Base-by-base conservation (phyloP, 805 yeast species). In the Millerozyma acaciae region DNA sequence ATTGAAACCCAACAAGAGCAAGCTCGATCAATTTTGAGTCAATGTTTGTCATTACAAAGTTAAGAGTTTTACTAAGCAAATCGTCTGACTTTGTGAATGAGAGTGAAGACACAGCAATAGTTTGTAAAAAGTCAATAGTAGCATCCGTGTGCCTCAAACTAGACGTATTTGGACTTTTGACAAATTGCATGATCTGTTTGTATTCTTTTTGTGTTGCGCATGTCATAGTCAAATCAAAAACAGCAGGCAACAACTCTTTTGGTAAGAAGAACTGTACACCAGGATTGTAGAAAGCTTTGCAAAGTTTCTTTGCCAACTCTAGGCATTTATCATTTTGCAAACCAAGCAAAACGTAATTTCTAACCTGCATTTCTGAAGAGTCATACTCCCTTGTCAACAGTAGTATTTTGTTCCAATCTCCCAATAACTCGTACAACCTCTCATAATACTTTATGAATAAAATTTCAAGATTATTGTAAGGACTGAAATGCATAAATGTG, bases 131-230 rank as follows among this genome's bases (percentile, higher is more conserved):
- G 8, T 50, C 43, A 2, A 43, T 47, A 4, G 43, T 28, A 2
- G 50, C 50, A 36, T 64, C 53, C 4, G 73, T 50, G 39, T 70
- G 61, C 8, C 56, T 57, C 44, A 61, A 50, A 8, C 60, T 59
- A 4, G 76, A 68, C 2, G 65, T 65, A 27, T 68, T 62, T 5
- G 79, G 64, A 36, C 68, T 67, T 40, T 76, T 76, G 8, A 70
- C 73, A 13, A 80, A 50, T 20, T 74, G 75, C 21, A 71, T 55
- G 5, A 79, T 56, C 43, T 73, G 78, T 52, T 81, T 81, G 68
- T 79, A 81, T 22, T 76, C 78, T 42, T 75, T 72, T 32, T 57
- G 54, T 22, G 59, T 57, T 26, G 61, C 56, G 5, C 56, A 54
- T 18, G 56, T 50, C 21, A 76, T 57, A 3, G 65, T 53, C 8